Percentiles rank a stretch among this genome's conserved stretches.
phyloP scores from a whole-genome alignment of 306 rosid genomes.

The Glycine latifolia region DNA sequence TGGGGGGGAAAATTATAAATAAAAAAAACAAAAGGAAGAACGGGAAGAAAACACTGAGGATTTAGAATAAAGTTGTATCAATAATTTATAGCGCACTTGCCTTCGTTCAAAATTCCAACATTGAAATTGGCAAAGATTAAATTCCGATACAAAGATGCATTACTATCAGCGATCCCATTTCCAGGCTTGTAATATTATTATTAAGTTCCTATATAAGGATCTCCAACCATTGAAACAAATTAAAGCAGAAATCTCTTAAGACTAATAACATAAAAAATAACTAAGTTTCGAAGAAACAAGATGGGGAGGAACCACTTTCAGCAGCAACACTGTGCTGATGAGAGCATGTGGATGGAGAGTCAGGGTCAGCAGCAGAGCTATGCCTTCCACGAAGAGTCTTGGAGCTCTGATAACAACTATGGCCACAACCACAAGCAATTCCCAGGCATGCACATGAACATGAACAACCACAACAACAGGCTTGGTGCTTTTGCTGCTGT shows the following conservation, averaged over 20 bases:
- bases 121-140: conserved; percentile 4
- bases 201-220: conserved; percentile 41
- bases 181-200: background rate
- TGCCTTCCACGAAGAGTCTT: conserved; percentile 36
- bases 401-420: conserved; percentile 26
- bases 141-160: conserved; percentile 22
- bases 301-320: conserved; percentile 38
- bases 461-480: background rate
- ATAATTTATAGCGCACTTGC: background rate
- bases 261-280: background rate
- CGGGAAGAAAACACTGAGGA: background rate
- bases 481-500: background rate
- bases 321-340: conserved; percentile 48
- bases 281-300: background rate
- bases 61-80: conserved; percentile 20
- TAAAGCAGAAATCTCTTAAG: background rate
- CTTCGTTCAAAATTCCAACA: background rate
- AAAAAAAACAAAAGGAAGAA: background rate
- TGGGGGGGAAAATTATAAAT: no score
- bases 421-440: background rate
- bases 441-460: background rate
- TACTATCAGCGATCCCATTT: background rate
- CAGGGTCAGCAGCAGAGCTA: conserved; percentile 29
- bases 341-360: conserved; percentile 31
- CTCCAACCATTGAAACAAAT: background rate